A percentile compares a stretch with the other conserved stretches of the same genome.
Conservation (phyloP, 2,329 filamentous ascomycete genomes). For the Stromatinia cepivora region DNA sequence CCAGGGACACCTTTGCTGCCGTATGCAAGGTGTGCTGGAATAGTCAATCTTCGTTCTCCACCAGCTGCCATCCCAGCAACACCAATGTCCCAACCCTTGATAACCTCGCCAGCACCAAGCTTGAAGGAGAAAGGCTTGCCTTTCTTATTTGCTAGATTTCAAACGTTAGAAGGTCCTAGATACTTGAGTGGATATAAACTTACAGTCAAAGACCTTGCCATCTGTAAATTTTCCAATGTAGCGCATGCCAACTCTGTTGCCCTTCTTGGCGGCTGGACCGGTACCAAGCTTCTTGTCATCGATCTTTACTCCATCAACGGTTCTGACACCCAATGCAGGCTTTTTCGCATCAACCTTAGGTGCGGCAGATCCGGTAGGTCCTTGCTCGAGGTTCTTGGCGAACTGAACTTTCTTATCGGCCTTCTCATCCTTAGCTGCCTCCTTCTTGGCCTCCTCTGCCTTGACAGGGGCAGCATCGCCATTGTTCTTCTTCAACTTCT, state of each 20-base stretch:
- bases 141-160: constrained; percentile 84
- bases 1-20: constrained; percentile 79
- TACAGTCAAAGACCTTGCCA: constrained; percentile 93
- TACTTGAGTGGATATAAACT: constrained; percentile 44
- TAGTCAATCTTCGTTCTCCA: constrained; percentile 88
- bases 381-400: constrained; percentile 97
- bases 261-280: constrained; percentile 83
- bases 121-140: constrained; percentile 97
- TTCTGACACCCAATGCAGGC: constrained; percentile 65
- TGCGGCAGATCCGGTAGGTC: constrained; percentile 73
- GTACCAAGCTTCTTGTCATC: constrained; percentile 93
- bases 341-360: constrained; percentile 49
- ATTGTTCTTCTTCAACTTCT: constrained; percentile 99
- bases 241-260: constrained; percentile 87
- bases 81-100: constrained; percentile 98
- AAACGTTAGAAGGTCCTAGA: neutral
- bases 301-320: constrained; percentile 83
- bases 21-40: constrained; percentile 86
- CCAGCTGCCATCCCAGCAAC: constrained; percentile 89
- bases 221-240: constrained; percentile 97
- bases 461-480: constrained; percentile 74
- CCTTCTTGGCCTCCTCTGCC: constrained; percentile 57
- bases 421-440: constrained; percentile 53
- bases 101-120: constrained; percentile 90
- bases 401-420: constrained; percentile 96